Evolutionary conservation across 2,329 filamentous ascomycete genomes (phyloP), one percentile per base, ranked within the genome.

Genomic region (Endocalyx cinctus): DNA sequence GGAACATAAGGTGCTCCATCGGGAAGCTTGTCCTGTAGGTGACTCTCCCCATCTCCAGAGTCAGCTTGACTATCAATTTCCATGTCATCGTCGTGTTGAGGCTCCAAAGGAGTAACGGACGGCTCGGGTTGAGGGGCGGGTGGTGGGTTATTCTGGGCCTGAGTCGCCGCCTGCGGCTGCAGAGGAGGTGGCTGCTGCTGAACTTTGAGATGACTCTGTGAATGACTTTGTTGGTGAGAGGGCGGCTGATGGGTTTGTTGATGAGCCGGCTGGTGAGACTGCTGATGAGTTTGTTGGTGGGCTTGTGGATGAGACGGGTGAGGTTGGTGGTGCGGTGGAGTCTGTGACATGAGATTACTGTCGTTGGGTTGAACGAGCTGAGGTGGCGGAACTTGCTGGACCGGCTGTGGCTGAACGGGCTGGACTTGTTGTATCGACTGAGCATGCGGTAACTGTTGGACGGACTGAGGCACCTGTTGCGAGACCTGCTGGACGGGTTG

Each of bases 41-140:
- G 62, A 34, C 60, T 60, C n/a, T 59, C 54, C 18, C 63, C 64
- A 22, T 73, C 70, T 5, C 52, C 64, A 10, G 54, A 57, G 17
- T 73, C 72, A 11, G 60, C 60, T 22, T 67, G 65, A 26, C 60
- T 67, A 34, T 74, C 72, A 33, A 74, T 62, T 6, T 77, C 73
- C 63, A 77, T 70, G 15, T 69, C 63, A 20, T 73, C 72, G 15
- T 61, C 62, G 8, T 58, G 60, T 37, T 68, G 62, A 5, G 52
- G 46, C 25, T 70, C 67, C 35, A 64, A 62, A 29, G 49, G 38
- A 31, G 53, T 39, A 5, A 48, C 41, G 14, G 47, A 43, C 10
- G 50, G 41, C 18, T 62, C 58, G 5, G 50, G 41, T 26, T 52
- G 52, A 23, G 51, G 45, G 15, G 51, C 43, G 16, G 51, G 45